Base-by-base conservation (phyloP, 179 eudicot genomes). In the Spinacia oleracea region DNA sequence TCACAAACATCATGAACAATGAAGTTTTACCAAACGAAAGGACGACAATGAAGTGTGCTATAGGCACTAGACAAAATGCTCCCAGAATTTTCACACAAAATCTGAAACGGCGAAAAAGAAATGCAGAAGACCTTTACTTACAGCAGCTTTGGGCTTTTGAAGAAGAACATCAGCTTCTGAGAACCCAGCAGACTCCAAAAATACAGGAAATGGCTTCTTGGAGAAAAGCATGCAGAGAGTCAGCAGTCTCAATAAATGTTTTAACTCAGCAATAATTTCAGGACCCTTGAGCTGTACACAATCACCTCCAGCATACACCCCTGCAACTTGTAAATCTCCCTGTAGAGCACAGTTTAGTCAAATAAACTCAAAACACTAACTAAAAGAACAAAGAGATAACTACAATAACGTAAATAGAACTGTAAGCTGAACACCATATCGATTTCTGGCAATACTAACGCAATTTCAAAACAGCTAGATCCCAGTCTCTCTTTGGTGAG, bases 91-190 rank as follows among this genome's bases (percentile, higher is more conserved):
- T 73, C 43, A 32, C 34, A 59, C 8, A 9, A 55, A 71, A 20
- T 62, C 53, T 5, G 55, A 40, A 3, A 35, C 46, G 25, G 15
- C 23, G 4, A 62, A 29, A 31, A 7, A 42, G 69, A 72, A 20
- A 51, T 9, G 31, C 67, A 67, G 27, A 65, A 72, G 50, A 11
- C 65, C 48, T 67, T 14, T 55, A 76, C 90, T 84, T 87, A 94
- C 98, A 86, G 92, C 98, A 78, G 98, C 98, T 85, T 94, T 94
- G 73, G 98, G 97, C 89, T 94, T 89, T 82, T 93, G 97, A 73
- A 95, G 93, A 69, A 95, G 93, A 78, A 95, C 97, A 86, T 91
- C 93, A 69, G 80, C 88, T 60, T 86, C 89, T 66, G 93, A 82
- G 77, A 79, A 91, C 46, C 97, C 97, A 55, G 98, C 93, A 84